Percentiles rank a stretch among this genome's conserved stretches.
phyloP scores from a whole-genome alignment of 1,139 yeast genomes.

The Protomyces arabidopsidicola region DNA sequence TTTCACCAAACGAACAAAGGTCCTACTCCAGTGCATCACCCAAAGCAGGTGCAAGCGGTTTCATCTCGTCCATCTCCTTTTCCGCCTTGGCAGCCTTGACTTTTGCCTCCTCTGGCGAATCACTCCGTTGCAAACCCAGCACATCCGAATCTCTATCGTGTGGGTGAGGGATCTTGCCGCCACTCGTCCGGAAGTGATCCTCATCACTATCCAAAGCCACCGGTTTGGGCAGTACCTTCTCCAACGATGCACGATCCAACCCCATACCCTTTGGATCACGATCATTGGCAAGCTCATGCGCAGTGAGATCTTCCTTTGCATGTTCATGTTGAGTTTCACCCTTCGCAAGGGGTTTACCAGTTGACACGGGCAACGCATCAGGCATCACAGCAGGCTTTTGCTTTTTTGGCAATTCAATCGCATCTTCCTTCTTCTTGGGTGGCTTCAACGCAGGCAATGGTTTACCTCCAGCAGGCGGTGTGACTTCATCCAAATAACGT shows the following conservation, averaged over 20 bases:
- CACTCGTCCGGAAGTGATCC: background rate
- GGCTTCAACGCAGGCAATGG: background rate
- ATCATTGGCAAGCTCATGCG: background rate
- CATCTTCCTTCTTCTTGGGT: background rate
- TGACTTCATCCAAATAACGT: background rate
- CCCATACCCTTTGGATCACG: conserved; percentile 2
- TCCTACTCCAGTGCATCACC: background rate
- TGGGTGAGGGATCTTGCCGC: background rate
- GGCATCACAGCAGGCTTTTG: background rate
- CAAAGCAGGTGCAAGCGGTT: background rate
- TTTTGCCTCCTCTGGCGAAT: background rate
- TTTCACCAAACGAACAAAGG: too few species aligned
- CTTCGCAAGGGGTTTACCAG: background rate
- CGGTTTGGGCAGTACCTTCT: background rate
- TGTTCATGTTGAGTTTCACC: background rate
- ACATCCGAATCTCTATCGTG: background rate
- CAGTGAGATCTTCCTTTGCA: background rate
- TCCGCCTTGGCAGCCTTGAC: background rate
- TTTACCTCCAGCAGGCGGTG: background rate
- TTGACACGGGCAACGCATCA: background rate
- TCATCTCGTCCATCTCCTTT: background rate
- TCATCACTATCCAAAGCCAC: background rate
- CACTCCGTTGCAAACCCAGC: background rate
- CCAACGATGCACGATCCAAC: background rate
- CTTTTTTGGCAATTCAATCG: background rate